Evolutionary conservation across 2,329 filamentous ascomycete genomes (phyloP).

Genomic region (Fusarium robinianum): DNA sequence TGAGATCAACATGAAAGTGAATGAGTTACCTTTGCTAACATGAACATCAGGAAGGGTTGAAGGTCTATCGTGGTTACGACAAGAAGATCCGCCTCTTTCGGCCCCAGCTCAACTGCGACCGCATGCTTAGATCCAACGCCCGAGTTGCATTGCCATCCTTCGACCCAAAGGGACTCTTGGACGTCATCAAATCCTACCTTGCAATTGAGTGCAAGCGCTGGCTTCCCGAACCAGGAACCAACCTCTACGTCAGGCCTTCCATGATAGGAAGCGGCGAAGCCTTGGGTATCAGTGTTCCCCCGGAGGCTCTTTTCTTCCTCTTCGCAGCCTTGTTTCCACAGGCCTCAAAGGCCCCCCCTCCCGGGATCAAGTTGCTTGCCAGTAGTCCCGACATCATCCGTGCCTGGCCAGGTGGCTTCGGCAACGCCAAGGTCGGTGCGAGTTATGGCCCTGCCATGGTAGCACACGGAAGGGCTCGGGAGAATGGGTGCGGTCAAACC

Average conservation of each 20-base stretch:
- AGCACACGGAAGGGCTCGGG: conserved; percentile 58
- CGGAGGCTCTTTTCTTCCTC: conserved; percentile 69
- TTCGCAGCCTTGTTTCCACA: conserved; percentile 46
- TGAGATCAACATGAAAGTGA: too few relatives aligned
- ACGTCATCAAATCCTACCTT: conserved; percentile 63
- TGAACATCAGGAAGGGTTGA: conserved; percentile 66
- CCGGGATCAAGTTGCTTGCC: not conserved
- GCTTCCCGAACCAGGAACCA: conserved; percentile 62
- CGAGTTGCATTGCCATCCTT: conserved; percentile 71
- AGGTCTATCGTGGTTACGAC: conserved; percentile 73
- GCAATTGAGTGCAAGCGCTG: conserved; percentile 61
- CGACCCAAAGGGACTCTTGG: conserved; percentile 63
- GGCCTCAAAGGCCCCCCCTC: not conserved
- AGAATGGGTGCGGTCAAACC: conserved; percentile 61
- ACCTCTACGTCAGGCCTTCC: conserved; percentile 68
- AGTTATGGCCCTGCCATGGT: conserved; percentile 65
- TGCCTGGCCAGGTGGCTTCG: conserved; percentile 60
- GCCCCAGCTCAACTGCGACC: conserved; percentile 63
- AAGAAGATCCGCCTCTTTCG: conserved; percentile 68
- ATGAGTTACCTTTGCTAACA: too few relatives aligned
- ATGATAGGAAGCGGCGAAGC: conserved; percentile 66
- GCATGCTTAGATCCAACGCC: conserved; percentile 52
- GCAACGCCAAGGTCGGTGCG: conserved; percentile 64
- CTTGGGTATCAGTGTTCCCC: conserved; percentile 65
- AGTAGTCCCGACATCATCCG: conserved; percentile 3